These are phyloP conservation scores for Ramaria rubella DNA, from an alignment of 768 basidiomycete genomes.

Conservation along the genomic window DNA sequence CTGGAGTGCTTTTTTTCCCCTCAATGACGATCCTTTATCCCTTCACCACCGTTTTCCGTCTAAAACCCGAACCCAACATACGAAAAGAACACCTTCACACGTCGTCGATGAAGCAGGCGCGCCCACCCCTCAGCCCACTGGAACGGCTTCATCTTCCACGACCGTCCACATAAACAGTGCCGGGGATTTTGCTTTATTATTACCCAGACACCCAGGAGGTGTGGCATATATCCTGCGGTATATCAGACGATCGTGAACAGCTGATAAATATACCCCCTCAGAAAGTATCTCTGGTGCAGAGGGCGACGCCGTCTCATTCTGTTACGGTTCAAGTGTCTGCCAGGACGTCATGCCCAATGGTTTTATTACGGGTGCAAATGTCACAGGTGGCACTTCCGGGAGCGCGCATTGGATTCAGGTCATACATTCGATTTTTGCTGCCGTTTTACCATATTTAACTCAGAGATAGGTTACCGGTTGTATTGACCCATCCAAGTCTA, in stretches of 20 bases:
- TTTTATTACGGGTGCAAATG: conserved; percentile 33
- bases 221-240: conserved; percentile 11
- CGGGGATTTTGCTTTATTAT: conserved; percentile 30
- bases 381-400: conserved; percentile 13
- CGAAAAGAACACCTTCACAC: neutral
- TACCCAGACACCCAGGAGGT: conserved; percentile 30
- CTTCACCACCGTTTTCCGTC: no score
- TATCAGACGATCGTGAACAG: neutral
- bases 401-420: neutral
- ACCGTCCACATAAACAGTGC: conserved; percentile 30
- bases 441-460: no score
- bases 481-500: conserved; percentile 26
- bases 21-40: no score
- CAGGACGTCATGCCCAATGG: conserved; percentile 25
- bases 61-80: no score
- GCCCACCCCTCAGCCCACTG: conserved; percentile 38
- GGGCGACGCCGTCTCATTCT: conserved; percentile 31
- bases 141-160: conserved; percentile 24
- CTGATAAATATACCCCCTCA: conserved; percentile 6
- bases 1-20: no score
- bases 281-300: conserved; percentile 38
- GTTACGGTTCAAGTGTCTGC: conserved; percentile 26
- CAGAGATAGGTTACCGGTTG: conserved; percentile 5
- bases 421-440: neutral
- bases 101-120: conserved; percentile 7